Base-by-base conservation (phyloP, 2,329 filamentous ascomycete species). In the Fusarium miscanthi region DNA sequence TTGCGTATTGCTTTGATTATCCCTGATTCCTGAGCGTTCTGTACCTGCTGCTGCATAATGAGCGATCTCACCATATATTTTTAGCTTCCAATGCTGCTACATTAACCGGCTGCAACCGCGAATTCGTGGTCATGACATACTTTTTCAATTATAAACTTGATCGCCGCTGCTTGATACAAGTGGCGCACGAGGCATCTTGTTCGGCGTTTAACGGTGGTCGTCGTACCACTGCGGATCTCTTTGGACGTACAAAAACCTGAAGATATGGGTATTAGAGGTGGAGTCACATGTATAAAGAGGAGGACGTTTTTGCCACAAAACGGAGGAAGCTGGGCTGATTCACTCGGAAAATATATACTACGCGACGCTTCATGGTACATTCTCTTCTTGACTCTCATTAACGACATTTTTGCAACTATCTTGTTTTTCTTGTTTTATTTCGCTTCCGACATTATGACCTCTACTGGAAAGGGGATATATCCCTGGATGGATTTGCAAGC, bases 171-270 rank as follows among this genome's bases (percentile, higher is more conserved):
- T 53, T 59, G 59, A 12, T 49, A 46, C 41, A 45, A 59, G 63
- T 37, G 71, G 72, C 35, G 60, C 65, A 58, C 69, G 67, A 77
- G 70, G 74, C 74, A 77, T 76, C 68, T 57, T 69, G 65, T 73
- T 77, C 52, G 76, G 76, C 76, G 76, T 77, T 77, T 66, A 63
- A 73, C 63, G 68, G 74, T 77, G 59, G 77, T 76, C 53, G 60
- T 69, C 51, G 43, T 35, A 71, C 43, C 59, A 76, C 61, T 63
- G 53, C 69, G 71, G 72, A 75, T 74, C 69, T 77, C 49, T 70
- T 70, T 72, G 70, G 56, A 66, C 61, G 54, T 66, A 72, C 56
- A 74, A 72, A 56, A 56, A 58, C 59, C 57, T 69, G 59, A 66
- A 62, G 66, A 63, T 45, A 48, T 52, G 66, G 66, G 49, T 23